Evolutionary conservation across 2,329 filamentous ascomycete species (phyloP), one percentile per base, ranked within the genome.

Genomic region (Fusarium xylarioides): DNA sequence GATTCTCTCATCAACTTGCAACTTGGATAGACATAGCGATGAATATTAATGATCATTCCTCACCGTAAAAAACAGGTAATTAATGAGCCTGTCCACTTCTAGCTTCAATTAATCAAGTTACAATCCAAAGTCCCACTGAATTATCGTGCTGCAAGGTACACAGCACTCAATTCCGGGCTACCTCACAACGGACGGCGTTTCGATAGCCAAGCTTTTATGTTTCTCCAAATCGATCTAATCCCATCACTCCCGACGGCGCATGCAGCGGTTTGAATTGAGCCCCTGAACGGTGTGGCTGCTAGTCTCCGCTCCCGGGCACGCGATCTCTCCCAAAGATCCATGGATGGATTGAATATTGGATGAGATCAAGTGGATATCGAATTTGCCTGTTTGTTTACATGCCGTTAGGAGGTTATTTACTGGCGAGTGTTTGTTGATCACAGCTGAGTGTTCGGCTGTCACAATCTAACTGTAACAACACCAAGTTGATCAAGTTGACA

Each of bases 261-360:
- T 54, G 34, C 50, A 54, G 50, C 50, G 15, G 23, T n/a, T 52
- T 40, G 50, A 18, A 42, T 18, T 50, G 54, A 57, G 66, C 74
- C 75, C 73, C 73, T 75, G 73, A 77, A 57, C 60, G 66, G 69
- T 74, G 74, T 76, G 73, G 74, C 75, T 68, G 61, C 63, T 42
- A 54, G 70, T 53, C 67, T 52, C 67, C 65, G 50, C 62, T 32
- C 63, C 56, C 66, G 38, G 70, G 70, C 53, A 61, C 21, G n/a
- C 62, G 66, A 71, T 71, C 52, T 64, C 34, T 54, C n/a, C 52
- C 16, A 28, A 21, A 32, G 40, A 61, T 37, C 46, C 44, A 47
- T 49, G 56, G 35, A 66, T 28, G 35, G 35, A 47, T 43, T 43
- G 37, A 40, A 23, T 37, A 40, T 54, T 49, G 61, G 49, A 54